Conservation (phyloP, 2,329 filamentous ascomycete genomes). For the Ophiocordyceps camponoti-leonardi region DNA sequence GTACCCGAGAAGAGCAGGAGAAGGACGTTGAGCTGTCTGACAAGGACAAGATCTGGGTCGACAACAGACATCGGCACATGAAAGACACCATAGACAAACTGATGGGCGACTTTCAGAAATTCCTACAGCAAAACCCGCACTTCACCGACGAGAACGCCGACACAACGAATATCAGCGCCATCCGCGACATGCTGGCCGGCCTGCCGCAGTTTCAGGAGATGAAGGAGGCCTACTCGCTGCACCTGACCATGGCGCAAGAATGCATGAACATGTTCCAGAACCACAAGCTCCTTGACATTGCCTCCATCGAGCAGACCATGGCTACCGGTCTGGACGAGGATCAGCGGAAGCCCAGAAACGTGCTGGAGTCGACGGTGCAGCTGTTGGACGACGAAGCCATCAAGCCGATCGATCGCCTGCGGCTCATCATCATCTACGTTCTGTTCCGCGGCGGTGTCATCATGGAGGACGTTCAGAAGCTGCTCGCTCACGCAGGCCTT, state of each 20-base stretch:
- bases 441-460: constrained; percentile 78
- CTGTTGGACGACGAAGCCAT: constrained; percentile 76
- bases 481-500: constrained; percentile 69
- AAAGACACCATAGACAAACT: constrained; percentile 92
- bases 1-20: constrained; percentile 49
- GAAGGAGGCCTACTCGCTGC: constrained; percentile 87
- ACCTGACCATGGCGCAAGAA: constrained; percentile 91
- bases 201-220: constrained; percentile 88
- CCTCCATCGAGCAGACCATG: constrained; percentile 75
- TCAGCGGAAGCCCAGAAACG: constrained; percentile 74
- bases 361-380: constrained; percentile 70
- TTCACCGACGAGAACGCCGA: constrained; percentile 62
- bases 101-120: constrained; percentile 82
- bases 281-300: constrained; percentile 72
- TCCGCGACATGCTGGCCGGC: constrained; percentile 93
- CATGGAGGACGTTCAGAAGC: constrained; percentile 63
- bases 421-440: constrained; percentile 71
- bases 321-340: constrained; percentile 90
- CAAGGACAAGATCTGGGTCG: constrained; percentile 86
- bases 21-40: constrained; percentile 88
- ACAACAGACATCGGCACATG: constrained; percentile 92
- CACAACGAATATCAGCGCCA: constrained; percentile 66
- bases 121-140: constrained; percentile 79
- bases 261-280: constrained; percentile 88
- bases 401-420: constrained; percentile 55